phyloP scores from a whole-genome alignment of 345 rosid genomes.

The Euphorbia peplus region DNA sequence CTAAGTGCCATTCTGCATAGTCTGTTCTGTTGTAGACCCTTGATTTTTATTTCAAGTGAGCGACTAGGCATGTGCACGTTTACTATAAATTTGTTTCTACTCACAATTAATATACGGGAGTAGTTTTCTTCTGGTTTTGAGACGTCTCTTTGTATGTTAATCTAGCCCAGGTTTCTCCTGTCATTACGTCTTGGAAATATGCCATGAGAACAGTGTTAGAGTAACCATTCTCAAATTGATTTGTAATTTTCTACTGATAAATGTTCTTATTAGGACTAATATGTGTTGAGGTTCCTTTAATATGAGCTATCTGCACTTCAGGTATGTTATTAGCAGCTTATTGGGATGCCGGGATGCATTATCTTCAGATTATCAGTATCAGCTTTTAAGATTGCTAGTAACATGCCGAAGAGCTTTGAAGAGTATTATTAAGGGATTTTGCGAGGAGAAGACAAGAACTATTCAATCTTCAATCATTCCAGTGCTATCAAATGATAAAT shows the following conservation, averaged over 20 bases:
- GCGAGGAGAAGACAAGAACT: constrained; percentile 38
- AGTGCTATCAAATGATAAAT: constrained; percentile 40
- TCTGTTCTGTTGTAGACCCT: not conserved
- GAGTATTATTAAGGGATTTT: constrained; percentile 43
- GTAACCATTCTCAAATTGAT: not conserved
- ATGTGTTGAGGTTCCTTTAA: constrained; percentile 4
- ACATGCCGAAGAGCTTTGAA: constrained; percentile 75
- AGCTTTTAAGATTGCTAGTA: constrained; percentile 56
- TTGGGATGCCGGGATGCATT: constrained; percentile 31
- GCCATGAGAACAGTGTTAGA: not conserved
- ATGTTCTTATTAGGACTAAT: not conserved
- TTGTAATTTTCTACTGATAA: not conserved
- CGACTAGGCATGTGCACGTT: constrained; percentile 3
- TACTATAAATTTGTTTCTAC: not conserved
- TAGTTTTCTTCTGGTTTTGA: not conserved
- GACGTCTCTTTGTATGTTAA: not conserved
- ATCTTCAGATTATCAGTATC: constrained; percentile 25
- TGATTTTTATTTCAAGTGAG: constrained; percentile 6
- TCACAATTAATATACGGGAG: not conserved
- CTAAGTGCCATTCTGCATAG: not conserved
- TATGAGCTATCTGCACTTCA: constrained; percentile 27
- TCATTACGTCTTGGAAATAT: not conserved
- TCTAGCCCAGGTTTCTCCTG: not conserved
- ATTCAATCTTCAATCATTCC: constrained; percentile 31
- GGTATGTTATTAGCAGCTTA: constrained; percentile 41